Conservation (phyloP, 768 basidiomycete genomes). For the Hortiboletus campestris region DNA sequence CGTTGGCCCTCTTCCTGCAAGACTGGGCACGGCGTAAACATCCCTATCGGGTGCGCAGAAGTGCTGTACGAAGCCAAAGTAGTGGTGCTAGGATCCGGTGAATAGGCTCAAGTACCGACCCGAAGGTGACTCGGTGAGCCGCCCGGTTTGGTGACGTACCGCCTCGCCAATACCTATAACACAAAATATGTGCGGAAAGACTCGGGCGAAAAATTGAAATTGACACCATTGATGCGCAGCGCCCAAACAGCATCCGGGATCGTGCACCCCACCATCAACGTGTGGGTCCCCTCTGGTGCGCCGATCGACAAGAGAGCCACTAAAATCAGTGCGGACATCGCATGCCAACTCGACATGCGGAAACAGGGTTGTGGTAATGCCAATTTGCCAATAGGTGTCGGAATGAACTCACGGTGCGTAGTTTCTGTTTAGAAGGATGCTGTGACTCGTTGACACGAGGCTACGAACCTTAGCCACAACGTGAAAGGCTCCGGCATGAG, state of each 20-base stretch:
- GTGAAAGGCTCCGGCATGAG: constrained; percentile 1
- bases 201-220: constrained; percentile 2
- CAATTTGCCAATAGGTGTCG: constrained; percentile 14
- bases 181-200: constrained; percentile 9
- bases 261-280: neutral
- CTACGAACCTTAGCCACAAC: constrained; percentile 8
- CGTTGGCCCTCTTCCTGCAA: neutral
- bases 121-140: constrained; percentile 8
- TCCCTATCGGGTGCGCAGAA: neutral
- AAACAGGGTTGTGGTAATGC: constrained; percentile 20
- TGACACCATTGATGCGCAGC: no score
- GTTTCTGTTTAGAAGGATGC: constrained; percentile 20
- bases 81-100: constrained; percentile 4
- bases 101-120: constrained; percentile 10
- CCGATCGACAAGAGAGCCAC: constrained; percentile 1
- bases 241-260: neutral
- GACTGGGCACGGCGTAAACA: neutral
- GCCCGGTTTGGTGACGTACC: constrained; percentile 11
- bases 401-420: constrained; percentile 11
- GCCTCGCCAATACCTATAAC: constrained; percentile 16
- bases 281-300: neutral
- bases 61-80: neutral
- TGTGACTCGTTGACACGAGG: constrained; percentile 21
- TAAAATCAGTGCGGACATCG: constrained; percentile 15
- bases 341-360: constrained; percentile 21